Evolutionary conservation across 2,329 filamentous ascomycete species (phyloP).

Genomic region (Chaetothyriales sp.): DNA sequence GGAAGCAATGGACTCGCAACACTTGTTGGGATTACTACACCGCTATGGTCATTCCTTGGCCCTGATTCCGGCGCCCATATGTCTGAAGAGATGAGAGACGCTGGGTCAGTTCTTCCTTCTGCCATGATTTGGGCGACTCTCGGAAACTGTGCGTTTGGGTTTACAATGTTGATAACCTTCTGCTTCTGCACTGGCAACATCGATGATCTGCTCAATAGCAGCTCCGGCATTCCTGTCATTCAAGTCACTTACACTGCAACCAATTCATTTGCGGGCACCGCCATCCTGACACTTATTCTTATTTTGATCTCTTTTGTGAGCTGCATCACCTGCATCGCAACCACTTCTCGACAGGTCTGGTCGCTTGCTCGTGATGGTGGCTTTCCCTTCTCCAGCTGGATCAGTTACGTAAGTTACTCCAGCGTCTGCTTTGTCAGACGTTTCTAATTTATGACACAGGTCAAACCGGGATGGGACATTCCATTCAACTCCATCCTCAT

Average conservation of each 20-base stretch:
- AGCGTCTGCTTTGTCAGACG: too few species aligned
- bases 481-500: conserved; percentile 36
- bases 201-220: conserved; percentile 22
- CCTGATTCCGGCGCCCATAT: conserved; percentile 6
- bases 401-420: conserved; percentile 14
- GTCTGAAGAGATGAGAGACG: conserved; percentile 34
- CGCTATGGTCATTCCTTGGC: background rate
- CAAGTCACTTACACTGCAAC: conserved; percentile 9
- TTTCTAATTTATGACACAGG: background rate
- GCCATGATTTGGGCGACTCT: conserved; percentile 34
- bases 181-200: conserved; percentile 27
- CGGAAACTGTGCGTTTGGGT: conserved; percentile 32
- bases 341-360: conserved; percentile 10
- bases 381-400: conserved; percentile 29
- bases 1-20: conserved; percentile 14
- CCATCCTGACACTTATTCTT: conserved; percentile 6
- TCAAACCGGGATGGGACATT: conserved; percentile 18
- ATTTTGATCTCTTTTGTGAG: conserved; percentile 9
- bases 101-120: conserved; percentile 32
- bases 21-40: conserved; percentile 1
- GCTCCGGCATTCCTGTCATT: conserved; percentile 12
- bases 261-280: conserved; percentile 4
- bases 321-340: conserved; percentile 11
- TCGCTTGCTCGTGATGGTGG: conserved; percentile 32
- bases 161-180: conserved; percentile 33